These are phyloP conservation scores for Tylopilus cervinicoccineus DNA, from an alignment of 768 basidiomycete genomes.

Conservation along the genomic window DNA sequence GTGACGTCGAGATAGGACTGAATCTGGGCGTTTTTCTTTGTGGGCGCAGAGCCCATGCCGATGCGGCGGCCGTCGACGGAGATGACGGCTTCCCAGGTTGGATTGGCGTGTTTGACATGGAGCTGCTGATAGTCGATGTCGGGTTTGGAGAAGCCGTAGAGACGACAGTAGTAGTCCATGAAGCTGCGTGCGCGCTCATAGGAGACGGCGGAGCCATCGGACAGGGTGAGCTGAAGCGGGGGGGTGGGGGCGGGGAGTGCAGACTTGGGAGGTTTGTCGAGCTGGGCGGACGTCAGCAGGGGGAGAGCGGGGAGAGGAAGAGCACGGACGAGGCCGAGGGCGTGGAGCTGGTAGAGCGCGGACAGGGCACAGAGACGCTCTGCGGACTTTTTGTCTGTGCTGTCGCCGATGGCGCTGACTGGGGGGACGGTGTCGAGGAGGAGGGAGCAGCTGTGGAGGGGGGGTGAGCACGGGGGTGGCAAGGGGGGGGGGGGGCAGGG, in stretches of 20 bases:
- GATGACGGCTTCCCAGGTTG: slow-evolving; percentile 70
- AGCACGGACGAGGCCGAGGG: slow-evolving; percentile 56
- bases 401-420: slow-evolving; percentile 62
- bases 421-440: slow-evolving; percentile 26
- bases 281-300: slow-evolving; percentile 16
- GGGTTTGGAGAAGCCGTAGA: slow-evolving; percentile 70
- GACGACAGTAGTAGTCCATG: slow-evolving; percentile 92
- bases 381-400: slow-evolving; percentile 54
- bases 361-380: slow-evolving; percentile 74
- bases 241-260: not conserved
- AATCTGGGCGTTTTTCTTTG: slow-evolving; percentile 68
- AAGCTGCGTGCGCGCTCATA: slow-evolving; percentile 80
- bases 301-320: not conserved
- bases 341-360: slow-evolving; percentile 66
- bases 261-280: slow-evolving; percentile 29
- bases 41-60: slow-evolving; percentile 66
- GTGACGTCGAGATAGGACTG: slow-evolving; percentile 86
- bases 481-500: not conserved
- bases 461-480: slow-evolving; percentile 10
- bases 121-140: slow-evolving; percentile 54
- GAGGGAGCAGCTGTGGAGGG: slow-evolving; percentile 21
- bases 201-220: slow-evolving; percentile 59
- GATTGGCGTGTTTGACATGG: slow-evolving; percentile 18
- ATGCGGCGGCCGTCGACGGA: slow-evolving; percentile 74
- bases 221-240: slow-evolving; percentile 36